Conservation (phyloP, 192 early-diverging fungal species). For the Gamsiella multidivaricata region DNA sequence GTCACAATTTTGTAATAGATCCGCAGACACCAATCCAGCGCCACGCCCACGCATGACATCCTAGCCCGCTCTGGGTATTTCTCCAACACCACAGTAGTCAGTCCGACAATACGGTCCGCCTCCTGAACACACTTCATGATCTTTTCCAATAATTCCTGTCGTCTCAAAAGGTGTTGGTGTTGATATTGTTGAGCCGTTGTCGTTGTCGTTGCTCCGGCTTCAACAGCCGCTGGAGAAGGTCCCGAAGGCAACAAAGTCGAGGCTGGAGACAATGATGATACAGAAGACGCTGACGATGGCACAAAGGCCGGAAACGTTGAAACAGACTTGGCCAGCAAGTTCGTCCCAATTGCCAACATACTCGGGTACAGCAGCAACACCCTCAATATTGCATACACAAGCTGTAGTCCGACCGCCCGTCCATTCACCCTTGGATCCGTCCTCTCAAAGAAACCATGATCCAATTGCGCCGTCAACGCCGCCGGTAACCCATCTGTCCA, state of each 20-base stretch:
- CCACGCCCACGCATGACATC: slow-evolving; percentile 30
- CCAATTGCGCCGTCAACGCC: slow-evolving; percentile 10
- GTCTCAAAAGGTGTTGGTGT: slow-evolving; percentile 21
- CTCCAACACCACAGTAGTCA: slow-evolving; percentile 15
- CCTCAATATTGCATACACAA: slow-evolving; percentile 28
- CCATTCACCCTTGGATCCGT: slow-evolving; percentile 47
- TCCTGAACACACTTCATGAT: slow-evolving; percentile 46
- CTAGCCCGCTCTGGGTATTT: slow-evolving; percentile 38
- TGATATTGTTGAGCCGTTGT: slow-evolving; percentile 1
- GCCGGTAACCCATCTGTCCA: slow-evolving; percentile 36
- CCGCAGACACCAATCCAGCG: slow-evolving; percentile 46
- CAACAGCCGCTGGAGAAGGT: no score
- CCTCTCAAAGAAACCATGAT: slow-evolving; percentile 7
- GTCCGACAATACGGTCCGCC: slow-evolving; percentile 24
- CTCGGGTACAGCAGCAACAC: slow-evolving; percentile 43
- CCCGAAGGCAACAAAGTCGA: no score
- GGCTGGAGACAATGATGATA: no score
- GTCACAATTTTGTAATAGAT: slow-evolving; percentile 39
- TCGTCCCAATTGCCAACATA: slow-evolving; percentile 30
- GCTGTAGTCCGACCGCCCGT: slow-evolving; percentile 35
- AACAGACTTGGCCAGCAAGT: slow-evolving; percentile 15
- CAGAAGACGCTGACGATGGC: no score
- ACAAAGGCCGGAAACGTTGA: background rate
- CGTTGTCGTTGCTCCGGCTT: background rate
- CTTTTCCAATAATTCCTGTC: slow-evolving; percentile 35